phyloP scores from a whole-genome alignment of 176 grass and related monocot species.

The Alopecurus myosuroides region DNA sequence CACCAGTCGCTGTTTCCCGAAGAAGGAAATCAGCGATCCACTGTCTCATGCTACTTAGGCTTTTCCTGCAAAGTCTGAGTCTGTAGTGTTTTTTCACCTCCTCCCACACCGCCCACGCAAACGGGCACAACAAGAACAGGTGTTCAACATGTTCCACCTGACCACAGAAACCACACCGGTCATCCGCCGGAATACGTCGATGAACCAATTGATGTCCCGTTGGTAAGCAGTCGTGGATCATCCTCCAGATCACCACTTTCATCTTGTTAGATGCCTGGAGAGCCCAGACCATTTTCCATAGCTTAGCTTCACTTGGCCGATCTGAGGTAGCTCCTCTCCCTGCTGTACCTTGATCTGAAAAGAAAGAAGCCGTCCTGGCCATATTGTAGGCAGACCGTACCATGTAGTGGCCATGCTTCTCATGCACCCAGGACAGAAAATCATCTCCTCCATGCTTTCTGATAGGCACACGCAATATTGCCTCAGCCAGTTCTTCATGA shows the following conservation, averaged over 20 bases:
- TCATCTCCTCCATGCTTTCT: not conserved
- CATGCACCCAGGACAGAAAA: not conserved
- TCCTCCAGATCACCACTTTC: not conserved
- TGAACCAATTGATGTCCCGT: not conserved
- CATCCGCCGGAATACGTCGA: no score
- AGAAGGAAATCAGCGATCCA: no score
- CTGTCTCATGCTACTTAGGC: no score
- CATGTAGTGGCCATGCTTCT: rapidly evolving
- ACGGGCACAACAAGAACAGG: no score
- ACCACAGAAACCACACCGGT: no score
- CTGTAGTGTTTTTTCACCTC: no score
- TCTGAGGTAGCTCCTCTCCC: rapidly evolving
- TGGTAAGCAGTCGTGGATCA: not conserved
- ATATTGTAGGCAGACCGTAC: not conserved
- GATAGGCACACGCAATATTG: not conserved
- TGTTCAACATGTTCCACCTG: no score
- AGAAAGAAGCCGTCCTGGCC: not conserved
- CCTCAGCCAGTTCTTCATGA: not conserved
- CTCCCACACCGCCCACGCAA: no score
- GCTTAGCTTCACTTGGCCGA: rapidly evolving
- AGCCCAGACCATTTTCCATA: not conserved
- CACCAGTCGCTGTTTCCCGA: no score
- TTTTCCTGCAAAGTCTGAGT: no score
- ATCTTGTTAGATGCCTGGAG: not conserved
- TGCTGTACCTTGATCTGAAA: rapidly evolving